A percentile compares a stretch with the other conserved stretches of the same genome.
These are phyloP conservation scores for Tubosaeta brunneosetosa DNA, from an alignment of 768 basidiomycete genomes.

Conservation along the genomic window DNA sequence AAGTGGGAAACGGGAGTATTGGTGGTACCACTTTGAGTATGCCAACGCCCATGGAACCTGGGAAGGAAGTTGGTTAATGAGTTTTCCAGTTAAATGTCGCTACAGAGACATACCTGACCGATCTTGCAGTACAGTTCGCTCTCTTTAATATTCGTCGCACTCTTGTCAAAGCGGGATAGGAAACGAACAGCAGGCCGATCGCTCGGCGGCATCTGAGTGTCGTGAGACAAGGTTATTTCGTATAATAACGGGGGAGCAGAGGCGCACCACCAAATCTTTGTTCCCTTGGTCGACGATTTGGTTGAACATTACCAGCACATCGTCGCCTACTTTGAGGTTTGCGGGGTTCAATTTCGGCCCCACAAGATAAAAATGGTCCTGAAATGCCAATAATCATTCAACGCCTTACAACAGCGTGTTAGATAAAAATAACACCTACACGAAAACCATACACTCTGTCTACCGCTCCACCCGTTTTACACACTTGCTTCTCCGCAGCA, in stretches of 20 bases:
- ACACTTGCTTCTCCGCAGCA: conserved; percentile 42
- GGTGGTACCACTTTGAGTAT: conserved; percentile 57
- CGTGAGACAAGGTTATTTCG: neutral
- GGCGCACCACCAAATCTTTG: conserved; percentile 35
- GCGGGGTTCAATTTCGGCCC: conserved; percentile 48
- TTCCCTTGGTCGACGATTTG: conserved; percentile 45
- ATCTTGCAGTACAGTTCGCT: conserved; percentile 45
- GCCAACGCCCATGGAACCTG: conserved; percentile 52
- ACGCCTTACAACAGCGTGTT: too few species aligned
- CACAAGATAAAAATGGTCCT: conserved; percentile 51
- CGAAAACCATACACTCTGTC: conserved; percentile 42
- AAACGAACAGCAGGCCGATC: conserved; percentile 41
- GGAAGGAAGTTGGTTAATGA: neutral
- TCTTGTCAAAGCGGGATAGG: conserved; percentile 54
- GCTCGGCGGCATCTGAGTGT: conserved; percentile 24
- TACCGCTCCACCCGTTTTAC: conserved; percentile 30
- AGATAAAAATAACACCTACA: conserved; percentile 25
- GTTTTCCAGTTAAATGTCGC: neutral
- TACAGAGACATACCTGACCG: conserved; percentile 37
- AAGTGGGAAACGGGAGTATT: conserved; percentile 49
- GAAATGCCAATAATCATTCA: neutral
- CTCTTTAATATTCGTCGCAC: conserved; percentile 58
- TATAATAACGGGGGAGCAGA: neutral
- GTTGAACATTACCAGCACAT: conserved; percentile 41
- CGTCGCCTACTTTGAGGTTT: conserved; percentile 29